Base-by-base conservation (phyloP, 257 asterid species). In the Plantago elongata region DNA sequence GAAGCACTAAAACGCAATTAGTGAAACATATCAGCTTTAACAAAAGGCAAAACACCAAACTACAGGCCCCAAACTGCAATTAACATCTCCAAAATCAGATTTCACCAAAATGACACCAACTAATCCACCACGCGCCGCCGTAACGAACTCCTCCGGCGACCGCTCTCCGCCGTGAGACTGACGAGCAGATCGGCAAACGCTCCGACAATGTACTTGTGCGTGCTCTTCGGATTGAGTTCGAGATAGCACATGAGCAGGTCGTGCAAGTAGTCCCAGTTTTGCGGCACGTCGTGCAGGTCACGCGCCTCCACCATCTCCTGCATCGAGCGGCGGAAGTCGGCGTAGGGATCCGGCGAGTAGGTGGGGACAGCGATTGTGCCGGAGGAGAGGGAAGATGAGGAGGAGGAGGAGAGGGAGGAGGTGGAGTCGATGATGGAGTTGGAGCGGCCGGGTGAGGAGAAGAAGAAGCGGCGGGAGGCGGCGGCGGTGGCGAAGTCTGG, bases 271-370 rank as follows among this genome's bases (percentile, higher is more conserved):
- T 85, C 96, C 97, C 96, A 89, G 54, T 79, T 69, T 45, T 73
- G 70, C 5, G 74, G 54, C 9, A 82, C 85, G 69, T 87, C 96
- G 60, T 71, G 76, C 51, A 79, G 67, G 0, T 69, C 79, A 47
- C 84, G 91, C 56, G 99, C 96, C 66, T 85, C 96, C 85, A 93
- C 95, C 99, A 93, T 93, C 52, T 93, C 99, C 45, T 89, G 97
- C 99, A 93, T 89, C 45, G 99, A 93, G 27, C 79, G 72, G 50
- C 99, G 87, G 81, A 93, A 93, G 68, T 93, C 99, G 27, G 43
- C 5, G 74, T 62, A 89, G 4, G 99, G 99, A 78, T 89, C 96
- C 7, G 94, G 87, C 9, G 99, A 93, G 72, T 74, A 77, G 5
- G 95, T 87, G 42, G 90, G 87, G 3, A 93, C 78, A 10, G 94